Percentiles rank a stretch among this genome's conserved stretches.
Conservation (phyloP, 768 basidiomycete genomes). For the Paxillus involutus region DNA sequence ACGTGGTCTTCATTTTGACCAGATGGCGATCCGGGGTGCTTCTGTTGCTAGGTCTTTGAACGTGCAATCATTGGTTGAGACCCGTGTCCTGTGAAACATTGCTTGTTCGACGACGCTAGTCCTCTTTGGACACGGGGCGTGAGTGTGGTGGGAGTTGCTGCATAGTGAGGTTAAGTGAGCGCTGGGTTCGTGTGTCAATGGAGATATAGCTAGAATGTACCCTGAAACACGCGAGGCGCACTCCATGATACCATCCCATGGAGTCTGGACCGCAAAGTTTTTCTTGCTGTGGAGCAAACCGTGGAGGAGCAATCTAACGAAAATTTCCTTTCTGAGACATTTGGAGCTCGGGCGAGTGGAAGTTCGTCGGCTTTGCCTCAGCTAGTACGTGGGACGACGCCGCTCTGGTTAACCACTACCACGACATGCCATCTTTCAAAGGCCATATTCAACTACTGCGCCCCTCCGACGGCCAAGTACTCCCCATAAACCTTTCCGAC, state of each 20-base stretch:
- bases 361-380: too few relatives aligned
- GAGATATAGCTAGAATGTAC: too few relatives aligned
- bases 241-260: too few relatives aligned
- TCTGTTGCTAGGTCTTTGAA: neutral
- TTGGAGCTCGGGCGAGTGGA: neutral
- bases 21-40: neutral
- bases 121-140: too few relatives aligned
- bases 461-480: slow-evolving; percentile 3
- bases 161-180: too few relatives aligned
- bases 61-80: too few relatives aligned
- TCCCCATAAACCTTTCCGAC: slow-evolving; percentile 18
- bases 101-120: neutral
- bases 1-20: neutral
- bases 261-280: too few relatives aligned
- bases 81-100: neutral
- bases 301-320: neutral
- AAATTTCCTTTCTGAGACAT: neutral
- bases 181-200: too few relatives aligned
- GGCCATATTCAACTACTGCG: slow-evolving; percentile 5
- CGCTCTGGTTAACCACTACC: slow-evolving; percentile 5
- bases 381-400: neutral
- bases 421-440: slow-evolving; percentile 9
- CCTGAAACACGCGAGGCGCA: too few relatives aligned
- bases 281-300: too few relatives aligned
- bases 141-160: too few relatives aligned